Percentiles rank a stretch among this genome's conserved stretches.
phyloP scores from a whole-genome alignment of 305 asterid species.

The Plantago rigida region DNA sequence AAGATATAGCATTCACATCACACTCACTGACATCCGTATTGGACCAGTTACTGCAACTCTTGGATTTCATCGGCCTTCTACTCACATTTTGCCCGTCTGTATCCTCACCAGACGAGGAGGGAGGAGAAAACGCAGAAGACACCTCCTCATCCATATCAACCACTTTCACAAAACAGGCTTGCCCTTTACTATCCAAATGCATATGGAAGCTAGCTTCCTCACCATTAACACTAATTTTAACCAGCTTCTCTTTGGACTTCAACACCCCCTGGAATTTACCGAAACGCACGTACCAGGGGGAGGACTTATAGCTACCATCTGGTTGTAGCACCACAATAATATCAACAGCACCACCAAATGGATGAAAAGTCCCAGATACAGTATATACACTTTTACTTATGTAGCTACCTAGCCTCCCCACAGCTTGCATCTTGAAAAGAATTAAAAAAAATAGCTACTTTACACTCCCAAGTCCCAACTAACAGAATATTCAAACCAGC shows the following conservation, averaged over 20 bases:
- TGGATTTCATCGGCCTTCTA: conserved; percentile 36
- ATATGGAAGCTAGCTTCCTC: conserved; percentile 63
- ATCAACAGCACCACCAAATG: conserved; percentile 97
- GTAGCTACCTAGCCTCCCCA: conserved; percentile 77
- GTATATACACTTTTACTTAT: conserved; percentile 58
- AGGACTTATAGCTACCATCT: conserved; percentile 80
- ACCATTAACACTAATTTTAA: conserved; percentile 62
- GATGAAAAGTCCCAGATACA: conserved; percentile 88
- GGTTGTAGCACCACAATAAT: conserved; percentile 83
- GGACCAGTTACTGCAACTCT: conserved; percentile 40
- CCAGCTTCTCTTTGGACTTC: conserved; percentile 75
- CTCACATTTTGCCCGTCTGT: conserved; percentile 30
- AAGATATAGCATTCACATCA: conserved; percentile 29
- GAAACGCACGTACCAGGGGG: conserved; percentile 94
- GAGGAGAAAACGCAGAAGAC: conserved; percentile 33
- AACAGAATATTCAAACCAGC: conserved; percentile 25
- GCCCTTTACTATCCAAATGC: conserved; percentile 82
- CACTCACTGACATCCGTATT: conserved; percentile 27
- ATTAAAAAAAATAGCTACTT: conserved; percentile 18
- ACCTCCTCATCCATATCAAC: conserved; percentile 44
- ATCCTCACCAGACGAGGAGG: conserved; percentile 66
- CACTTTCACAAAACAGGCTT: conserved; percentile 67
- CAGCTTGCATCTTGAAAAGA: conserved; percentile 60
- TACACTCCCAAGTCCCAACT: conserved; percentile 26
- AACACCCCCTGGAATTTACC: conserved; percentile 95